Conservation (phyloP, 495 filamentous ascomycete genomes). For the Lophiostoma macrostomum region DNA sequence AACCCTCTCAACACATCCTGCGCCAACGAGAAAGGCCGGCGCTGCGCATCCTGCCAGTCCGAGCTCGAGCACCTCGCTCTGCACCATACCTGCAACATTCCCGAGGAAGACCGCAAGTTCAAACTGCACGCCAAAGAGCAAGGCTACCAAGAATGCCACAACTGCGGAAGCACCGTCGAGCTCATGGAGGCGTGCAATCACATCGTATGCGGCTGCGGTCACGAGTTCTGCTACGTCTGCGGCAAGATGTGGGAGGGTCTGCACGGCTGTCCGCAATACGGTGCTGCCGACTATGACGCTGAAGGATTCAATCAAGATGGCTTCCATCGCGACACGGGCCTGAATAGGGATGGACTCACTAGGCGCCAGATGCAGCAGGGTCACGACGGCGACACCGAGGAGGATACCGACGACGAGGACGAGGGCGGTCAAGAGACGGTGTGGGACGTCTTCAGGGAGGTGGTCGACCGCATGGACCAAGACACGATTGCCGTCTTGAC, state of each 20-base stretch:
- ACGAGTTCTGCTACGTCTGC: constrained; percentile 33
- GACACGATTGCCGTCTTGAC: neutral
- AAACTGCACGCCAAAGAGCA: constrained; percentile 14
- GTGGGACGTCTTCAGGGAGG: neutral
- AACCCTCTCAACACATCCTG: no score
- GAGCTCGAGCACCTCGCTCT: no score
- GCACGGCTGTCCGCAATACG: constrained; percentile 30
- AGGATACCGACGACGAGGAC: constrained; percentile 9
- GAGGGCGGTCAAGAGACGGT: neutral
- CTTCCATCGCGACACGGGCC: constrained; percentile 27
- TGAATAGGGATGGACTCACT: constrained; percentile 23
- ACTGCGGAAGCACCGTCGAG: constrained; percentile 23
- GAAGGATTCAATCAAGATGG: constrained; percentile 34
- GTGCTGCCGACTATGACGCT: constrained; percentile 23
- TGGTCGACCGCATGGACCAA: neutral
- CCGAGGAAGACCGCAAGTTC: constrained; percentile 22
- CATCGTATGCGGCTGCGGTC: constrained; percentile 27
- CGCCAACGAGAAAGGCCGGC: no score
- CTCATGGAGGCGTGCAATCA: constrained; percentile 32
- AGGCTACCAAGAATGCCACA: constrained; percentile 24
- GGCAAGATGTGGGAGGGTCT: constrained; percentile 24
- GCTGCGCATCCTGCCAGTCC: no score
- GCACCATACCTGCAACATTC: constrained; percentile 17
- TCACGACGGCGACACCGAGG: neutral
- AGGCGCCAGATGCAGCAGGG: neutral